These are phyloP conservation scores for Echites panduratus DNA, from an alignment of 257 asterid genomes.

Conservation along the genomic window DNA sequence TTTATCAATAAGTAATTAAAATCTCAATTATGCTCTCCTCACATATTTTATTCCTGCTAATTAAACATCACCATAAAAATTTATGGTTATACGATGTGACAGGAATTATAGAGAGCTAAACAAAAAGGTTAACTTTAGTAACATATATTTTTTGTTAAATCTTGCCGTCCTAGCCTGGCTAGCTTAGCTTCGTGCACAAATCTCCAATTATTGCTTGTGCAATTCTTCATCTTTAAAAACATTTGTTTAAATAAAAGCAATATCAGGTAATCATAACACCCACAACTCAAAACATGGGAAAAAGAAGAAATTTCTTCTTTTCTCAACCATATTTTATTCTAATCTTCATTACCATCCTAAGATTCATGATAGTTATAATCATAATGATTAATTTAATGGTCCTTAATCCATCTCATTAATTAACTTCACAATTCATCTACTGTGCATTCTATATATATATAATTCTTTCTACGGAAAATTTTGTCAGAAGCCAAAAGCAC, in stretches of 20 bases:
- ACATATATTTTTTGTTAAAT: neutral
- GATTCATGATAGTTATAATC: constrained; percentile 27
- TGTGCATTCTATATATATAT: constrained; percentile 10
- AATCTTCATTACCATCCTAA: constrained; percentile 26
- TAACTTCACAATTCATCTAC: constrained; percentile 18
- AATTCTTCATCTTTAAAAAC: neutral
- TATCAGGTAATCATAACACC: constrained; percentile 39
- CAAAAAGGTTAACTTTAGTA: too few relatives aligned
- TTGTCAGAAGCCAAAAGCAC: neutral
- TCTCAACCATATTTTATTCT: constrained; percentile 23
- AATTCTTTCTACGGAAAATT: neutral
- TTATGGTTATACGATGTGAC: too few relatives aligned
- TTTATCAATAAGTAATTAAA: too few relatives aligned
- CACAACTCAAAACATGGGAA: constrained; percentile 37
- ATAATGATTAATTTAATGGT: constrained; percentile 31
- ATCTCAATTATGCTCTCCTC: too few relatives aligned
- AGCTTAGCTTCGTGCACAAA: neutral
- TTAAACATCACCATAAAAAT: too few relatives aligned
- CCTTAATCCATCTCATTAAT: constrained; percentile 3
- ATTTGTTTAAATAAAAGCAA: constrained; percentile 11
- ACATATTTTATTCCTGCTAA: too few relatives aligned
- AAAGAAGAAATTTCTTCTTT: constrained; percentile 16
- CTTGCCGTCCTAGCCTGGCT: neutral
- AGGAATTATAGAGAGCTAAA: too few relatives aligned
- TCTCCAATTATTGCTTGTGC: neutral